Evolutionary conservation across 192 early-diverging fungal genomes (phyloP), one percentile per base, ranked within the genome.

Genomic region (Paraglomus brasilianum): DNA sequence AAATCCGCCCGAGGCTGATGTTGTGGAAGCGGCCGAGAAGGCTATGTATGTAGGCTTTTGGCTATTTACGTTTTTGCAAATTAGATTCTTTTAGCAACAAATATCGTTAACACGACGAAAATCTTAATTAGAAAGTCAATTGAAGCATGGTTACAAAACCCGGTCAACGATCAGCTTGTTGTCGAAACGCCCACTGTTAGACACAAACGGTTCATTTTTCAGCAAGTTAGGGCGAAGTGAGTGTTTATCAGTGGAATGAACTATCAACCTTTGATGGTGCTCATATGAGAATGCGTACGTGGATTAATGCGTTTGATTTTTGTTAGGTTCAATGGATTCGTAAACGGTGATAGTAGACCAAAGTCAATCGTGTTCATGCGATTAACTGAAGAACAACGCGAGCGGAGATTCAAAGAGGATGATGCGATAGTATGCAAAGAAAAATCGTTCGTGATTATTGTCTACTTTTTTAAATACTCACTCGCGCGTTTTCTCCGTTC

Each of bases 151-250:
- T 67, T 83, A 9, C 63, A 79, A 48, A 65, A 60, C n/a, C 46
- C 74, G 7, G 38, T 50, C 2, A 53, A 66, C 6, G 57, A 74
- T 48, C 44, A 75, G 13, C 49, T 82, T 30, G 55, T 70, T 10
- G 52, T 82, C 11, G 59, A 80, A 53, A 83, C 86, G 2, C 76
- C 81, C 66, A 89, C 82, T 58, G 74, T 81, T 21, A 91, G 83
- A 64, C 83, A 91, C 53, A 85, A 87, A 66, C 81, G 89, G 60
- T 75, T 96, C 5, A 77, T 96, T 36, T 86, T 93, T 74, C 91
- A 96, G 51, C 81, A 90, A n/a, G 81, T 94, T 30, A 60, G 72
- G 30, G 72, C 70, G 46, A 44, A 46, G 79, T 81, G 53, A 53
- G 24, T 61, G 22, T 42, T 58, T 41, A 40, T 47, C 19, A 6